Base-by-base conservation (phyloP, 345 rosid species). In the Lumnitzera littorea region DNA sequence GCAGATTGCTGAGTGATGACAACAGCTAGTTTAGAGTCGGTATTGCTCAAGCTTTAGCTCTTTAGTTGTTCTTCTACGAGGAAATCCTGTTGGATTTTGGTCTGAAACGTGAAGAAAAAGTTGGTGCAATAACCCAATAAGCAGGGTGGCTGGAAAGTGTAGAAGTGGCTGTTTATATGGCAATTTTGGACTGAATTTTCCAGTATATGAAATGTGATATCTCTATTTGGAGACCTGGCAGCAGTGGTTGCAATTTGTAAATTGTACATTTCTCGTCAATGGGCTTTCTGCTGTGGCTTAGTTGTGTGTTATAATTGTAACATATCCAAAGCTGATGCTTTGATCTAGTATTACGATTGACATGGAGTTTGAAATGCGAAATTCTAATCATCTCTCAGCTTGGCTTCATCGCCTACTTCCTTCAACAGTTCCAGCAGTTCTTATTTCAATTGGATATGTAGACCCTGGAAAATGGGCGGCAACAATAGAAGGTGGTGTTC, bases 381-480 rank as follows among this genome's bases (percentile, higher is more conserved):
- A 50, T 70, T 57, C 65, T 63, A 76, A 75, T 66, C 67, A 75
- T 67, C 74, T 50, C 56, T 69, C 69, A 8, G 74, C 77, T 50
- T 69, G 75, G 61, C 73, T 82, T 63, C 70, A 70, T 61, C 85
- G 81, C 41, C 60, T 80, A 72, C 78, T 85, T 73, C 96, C 95
- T 57, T 78, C 77, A 41, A 47, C 84, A 66, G 69, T 83, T 52
- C 96, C 96, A 0, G 96, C 70, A 15, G 84, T 91, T 74, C 70
- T 95, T 71, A 74, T 91, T 69, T 73, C 99, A 60, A 63, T 86
- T 17, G 89, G 89, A 67, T 95, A 95, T 77, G 77, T 95, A 51
- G 97, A 95, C 75, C 97, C 96, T 49, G 96, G 96, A 55, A 95
- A 91, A 78, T 91, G 97, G 99, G 96, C 79, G 48, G 88, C 89